Base-by-base conservation (phyloP, 805 yeast species). In the Hanseniaspora valbyensis region DNA sequence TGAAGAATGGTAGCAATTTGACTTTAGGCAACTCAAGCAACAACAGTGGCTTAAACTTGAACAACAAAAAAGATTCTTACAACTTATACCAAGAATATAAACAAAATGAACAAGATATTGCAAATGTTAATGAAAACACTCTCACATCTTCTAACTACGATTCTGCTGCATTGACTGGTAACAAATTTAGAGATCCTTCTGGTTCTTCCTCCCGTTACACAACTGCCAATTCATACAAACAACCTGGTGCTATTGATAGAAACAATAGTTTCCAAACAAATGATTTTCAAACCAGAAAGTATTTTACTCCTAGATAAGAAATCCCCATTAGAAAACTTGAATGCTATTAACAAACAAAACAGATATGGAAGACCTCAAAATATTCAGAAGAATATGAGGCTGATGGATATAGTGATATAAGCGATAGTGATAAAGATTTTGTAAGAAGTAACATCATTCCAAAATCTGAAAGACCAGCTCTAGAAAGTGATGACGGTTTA, bases 401-500 rank as follows among this genome's bases (percentile, higher is more conserved):
- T 14, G 42, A 45, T 8, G 49, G 39, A 26, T 43, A 45, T 2
- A 45, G 54, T 38, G 57, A 52, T 29, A 44, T 42, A 16, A 56
- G 55, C 33, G 52, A 53, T 13, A 59, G 55, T 18, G 58, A 56
- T 37, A 55, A 52, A 38, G 57, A 56, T 29, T 56, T 56, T 41
- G 33, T 56, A 13, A 53, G 54, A 43, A 53, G 53, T 26, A 54
- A 56, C 30, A 56, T 55, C 14, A 51, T 56, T 24, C 57, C 55
- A 30, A 53, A 55, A 16, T 50, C 56, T n/a, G 57, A 56, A 51
- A 52, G 56, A 33, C 54, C 60, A 21, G 53, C 45, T 13, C 41
- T 50, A 14, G 59, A 58, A n/a, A 48, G 51, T 18, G 64, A 59
- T 30, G 63, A 63, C 18, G 61, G 62, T 13, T 55, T 55, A 24